phyloP scores from a whole-genome alignment of 2,329 filamentous ascomycete species.

The Trichoderma atrobrunneum region DNA sequence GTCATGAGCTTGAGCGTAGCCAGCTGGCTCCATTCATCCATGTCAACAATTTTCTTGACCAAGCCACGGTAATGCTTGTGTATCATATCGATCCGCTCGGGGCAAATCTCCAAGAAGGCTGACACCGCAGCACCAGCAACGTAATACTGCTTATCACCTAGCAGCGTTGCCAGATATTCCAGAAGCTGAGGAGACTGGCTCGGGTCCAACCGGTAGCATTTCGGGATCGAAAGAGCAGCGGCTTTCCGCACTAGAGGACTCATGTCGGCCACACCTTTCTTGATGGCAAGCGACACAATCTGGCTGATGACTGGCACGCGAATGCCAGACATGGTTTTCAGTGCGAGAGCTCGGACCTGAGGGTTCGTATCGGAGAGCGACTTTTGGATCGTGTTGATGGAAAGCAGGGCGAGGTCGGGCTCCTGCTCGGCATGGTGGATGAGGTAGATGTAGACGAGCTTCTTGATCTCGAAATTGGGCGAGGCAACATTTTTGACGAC shows the following conservation, averaged over 20 bases:
- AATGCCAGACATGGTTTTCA: slow-evolving; percentile 96
- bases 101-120: slow-evolving; percentile 86
- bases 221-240: slow-evolving; percentile 89
- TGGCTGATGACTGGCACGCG: slow-evolving; percentile 97
- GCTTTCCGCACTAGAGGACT: slow-evolving; percentile 90
- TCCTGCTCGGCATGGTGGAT: slow-evolving; percentile 95
- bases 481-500: slow-evolving; percentile 98
- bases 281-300: slow-evolving; percentile 94
- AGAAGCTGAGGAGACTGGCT: slow-evolving; percentile 79
- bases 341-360: slow-evolving; percentile 83
- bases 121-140: slow-evolving; percentile 92
- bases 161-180: slow-evolving; percentile 72
- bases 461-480: slow-evolving; percentile 91
- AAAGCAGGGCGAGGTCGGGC: slow-evolving; percentile 89
- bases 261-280: slow-evolving; percentile 90
- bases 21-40: slow-evolving; percentile 98
- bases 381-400: slow-evolving; percentile 98
- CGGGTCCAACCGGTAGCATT: slow-evolving; percentile 90
- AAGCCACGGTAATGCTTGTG: slow-evolving; percentile 85
- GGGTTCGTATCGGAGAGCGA: slow-evolving; percentile 90
- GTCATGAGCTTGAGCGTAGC: slow-evolving; percentile 79
- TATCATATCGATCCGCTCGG: slow-evolving; percentile 80
- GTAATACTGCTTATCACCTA: slow-evolving; percentile 92
- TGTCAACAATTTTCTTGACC: slow-evolving; percentile 89
- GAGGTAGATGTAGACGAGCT: slow-evolving; percentile 97